phyloP scores from a whole-genome alignment of 2,329 filamentous ascomycete genomes.

The Dendryphion nanum region DNA sequence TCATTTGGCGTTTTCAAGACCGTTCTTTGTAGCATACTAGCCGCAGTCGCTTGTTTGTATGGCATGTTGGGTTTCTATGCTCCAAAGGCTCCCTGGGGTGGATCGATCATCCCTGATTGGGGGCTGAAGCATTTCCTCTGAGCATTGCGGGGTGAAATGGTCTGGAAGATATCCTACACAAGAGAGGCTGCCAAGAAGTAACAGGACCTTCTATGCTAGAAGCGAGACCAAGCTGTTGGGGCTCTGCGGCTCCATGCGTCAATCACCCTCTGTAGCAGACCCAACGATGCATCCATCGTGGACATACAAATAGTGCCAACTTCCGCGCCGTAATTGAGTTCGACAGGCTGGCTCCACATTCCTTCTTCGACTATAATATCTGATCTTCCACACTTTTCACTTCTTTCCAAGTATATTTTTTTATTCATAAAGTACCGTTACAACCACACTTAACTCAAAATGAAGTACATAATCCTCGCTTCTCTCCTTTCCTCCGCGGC shows the following conservation, averaged over 20 bases:
- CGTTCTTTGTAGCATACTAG: constrained; percentile 6
- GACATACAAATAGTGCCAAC: constrained; percentile 6
- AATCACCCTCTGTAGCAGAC: too few relatives aligned
- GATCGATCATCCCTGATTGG: too few relatives aligned
- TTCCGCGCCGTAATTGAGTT: not conserved
- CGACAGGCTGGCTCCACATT: constrained; percentile 8
- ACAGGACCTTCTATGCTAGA: not conserved
- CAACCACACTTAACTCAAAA: constrained; percentile 15
- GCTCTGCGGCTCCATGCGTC: too few relatives aligned
- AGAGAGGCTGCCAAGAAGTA: constrained; percentile 17
- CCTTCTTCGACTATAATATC: constrained; percentile 2
- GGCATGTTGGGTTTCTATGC: too few relatives aligned
- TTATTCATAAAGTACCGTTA: not conserved
- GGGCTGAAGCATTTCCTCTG: too few relatives aligned
- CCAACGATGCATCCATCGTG: not conserved
- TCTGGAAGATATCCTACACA: constrained; percentile 12
- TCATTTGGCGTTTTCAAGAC: constrained; percentile 6
- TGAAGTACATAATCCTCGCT: constrained; percentile 37
- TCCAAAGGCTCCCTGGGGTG: too few relatives aligned
- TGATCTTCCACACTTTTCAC: constrained; percentile 2
- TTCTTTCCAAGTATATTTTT: constrained; percentile 3
- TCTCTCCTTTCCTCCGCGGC: constrained; percentile 32
- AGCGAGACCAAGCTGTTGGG: constrained; percentile 1
- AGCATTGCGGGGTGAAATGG: too few relatives aligned
- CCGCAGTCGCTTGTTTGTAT: constrained; percentile 8